phyloP scores from a whole-genome alignment of 805 yeast species.

The Saccharomyces eubayanus region DNA sequence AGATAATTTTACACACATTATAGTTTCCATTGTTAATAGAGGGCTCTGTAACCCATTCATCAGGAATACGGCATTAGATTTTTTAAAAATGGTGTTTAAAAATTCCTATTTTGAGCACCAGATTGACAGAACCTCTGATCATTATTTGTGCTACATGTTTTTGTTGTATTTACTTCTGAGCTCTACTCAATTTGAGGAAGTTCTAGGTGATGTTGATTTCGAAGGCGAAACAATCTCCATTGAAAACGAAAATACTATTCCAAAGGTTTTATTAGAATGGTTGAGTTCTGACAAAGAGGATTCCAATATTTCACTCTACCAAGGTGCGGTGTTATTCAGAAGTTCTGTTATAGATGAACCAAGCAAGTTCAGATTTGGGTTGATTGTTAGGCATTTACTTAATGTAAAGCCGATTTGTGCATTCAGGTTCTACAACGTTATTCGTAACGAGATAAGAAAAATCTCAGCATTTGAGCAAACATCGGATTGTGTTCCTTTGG shows the following conservation, averaged over 20 bases:
- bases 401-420: slow-evolving; percentile 29
- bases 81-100: slow-evolving; percentile 38
- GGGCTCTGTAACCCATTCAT: slow-evolving; percentile 55
- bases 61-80: slow-evolving; percentile 39
- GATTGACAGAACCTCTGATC: slow-evolving; percentile 8
- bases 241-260: slow-evolving; percentile 32
- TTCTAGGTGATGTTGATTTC: slow-evolving; percentile 31
- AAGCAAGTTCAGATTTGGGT: slow-evolving; percentile 29
- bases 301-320: slow-evolving; percentile 30
- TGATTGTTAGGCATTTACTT: slow-evolving; percentile 27
- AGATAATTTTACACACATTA: slow-evolving; percentile 44
- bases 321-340: slow-evolving; percentile 30
- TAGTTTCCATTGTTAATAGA: slow-evolving; percentile 41
- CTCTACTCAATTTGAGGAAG: slow-evolving; percentile 31
- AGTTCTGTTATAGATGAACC: slow-evolving; percentile 31
- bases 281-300: slow-evolving; percentile 24
- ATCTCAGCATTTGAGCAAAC: slow-evolving; percentile 25
- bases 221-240: slow-evolving; percentile 29
- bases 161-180: slow-evolving; percentile 32
- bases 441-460: slow-evolving; percentile 28
- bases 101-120: slow-evolving; percentile 35
- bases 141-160: slow-evolving; percentile 26
- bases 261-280: slow-evolving; percentile 31
- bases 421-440: slow-evolving; percentile 27
- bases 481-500: slow-evolving; percentile 29